These are phyloP conservation scores for Pisolithus microcarpus DNA, from an alignment of 768 basidiomycete species.

Conservation along the genomic window DNA sequence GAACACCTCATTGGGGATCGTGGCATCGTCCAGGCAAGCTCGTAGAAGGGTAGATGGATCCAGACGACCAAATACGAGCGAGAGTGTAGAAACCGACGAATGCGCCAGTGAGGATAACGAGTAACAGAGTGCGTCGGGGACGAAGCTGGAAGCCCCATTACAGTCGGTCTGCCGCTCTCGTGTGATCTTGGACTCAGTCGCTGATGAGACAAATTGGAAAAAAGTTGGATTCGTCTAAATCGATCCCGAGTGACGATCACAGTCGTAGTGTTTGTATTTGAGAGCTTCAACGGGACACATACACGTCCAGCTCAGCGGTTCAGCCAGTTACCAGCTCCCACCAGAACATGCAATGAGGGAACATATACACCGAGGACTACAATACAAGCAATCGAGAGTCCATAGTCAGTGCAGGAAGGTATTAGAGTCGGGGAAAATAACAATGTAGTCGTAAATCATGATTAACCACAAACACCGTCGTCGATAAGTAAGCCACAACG, in stretches of 20 bases:
- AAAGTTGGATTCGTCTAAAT: no score
- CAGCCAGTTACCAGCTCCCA: no score
- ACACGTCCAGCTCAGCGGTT: no score
- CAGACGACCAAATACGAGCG: neutral
- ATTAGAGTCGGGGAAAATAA: neutral
- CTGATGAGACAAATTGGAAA: no score
- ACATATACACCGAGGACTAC: neutral
- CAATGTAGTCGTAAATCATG: neutral
- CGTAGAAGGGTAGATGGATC: constrained; percentile 27
- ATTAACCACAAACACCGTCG: constrained; percentile 29
- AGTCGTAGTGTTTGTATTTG: no score
- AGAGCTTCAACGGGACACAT: no score
- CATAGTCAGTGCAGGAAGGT: neutral
- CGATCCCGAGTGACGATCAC: no score
- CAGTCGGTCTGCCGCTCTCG: neutral
- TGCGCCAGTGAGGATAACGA: neutral
- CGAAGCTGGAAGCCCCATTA: neutral
- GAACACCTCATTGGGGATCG: constrained; percentile 51
- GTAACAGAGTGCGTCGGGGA: neutral
- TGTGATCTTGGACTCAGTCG: no score
- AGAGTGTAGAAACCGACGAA: neutral
- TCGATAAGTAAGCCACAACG: constrained; percentile 39
- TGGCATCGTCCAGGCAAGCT: constrained; percentile 34
- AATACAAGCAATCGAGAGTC: neutral
- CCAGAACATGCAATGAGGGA: no score